Conservation (phyloP, 805 yeast genomes). For the Kluyveromyces dobzhanskii region DNA sequence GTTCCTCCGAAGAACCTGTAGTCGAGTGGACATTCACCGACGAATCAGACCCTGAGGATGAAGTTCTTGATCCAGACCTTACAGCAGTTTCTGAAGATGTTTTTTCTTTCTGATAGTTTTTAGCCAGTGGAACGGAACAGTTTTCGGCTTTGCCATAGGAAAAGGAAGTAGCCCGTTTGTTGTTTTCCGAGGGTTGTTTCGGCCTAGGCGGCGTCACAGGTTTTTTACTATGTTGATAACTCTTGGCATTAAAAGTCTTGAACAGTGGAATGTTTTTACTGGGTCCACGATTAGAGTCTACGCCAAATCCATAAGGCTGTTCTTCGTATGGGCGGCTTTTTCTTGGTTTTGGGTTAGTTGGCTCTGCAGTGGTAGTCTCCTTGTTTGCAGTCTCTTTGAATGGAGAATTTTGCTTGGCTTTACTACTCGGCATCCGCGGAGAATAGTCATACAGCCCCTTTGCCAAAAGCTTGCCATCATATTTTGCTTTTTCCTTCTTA, state of each 20-base stretch:
- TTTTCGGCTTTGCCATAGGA: neutral
- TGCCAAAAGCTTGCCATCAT: slow-evolving; percentile 15
- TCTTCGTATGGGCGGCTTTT: slow-evolving; percentile 24
- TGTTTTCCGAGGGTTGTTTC: neutral
- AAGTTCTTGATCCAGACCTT: neutral
- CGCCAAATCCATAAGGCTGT: slow-evolving; percentile 30
- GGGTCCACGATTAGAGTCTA: slow-evolving; percentile 5
- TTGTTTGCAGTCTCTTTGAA: neutral
- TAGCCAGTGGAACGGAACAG: no score
- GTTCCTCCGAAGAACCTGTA: slow-evolving; percentile 1
- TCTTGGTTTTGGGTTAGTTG: slow-evolving; percentile 7
- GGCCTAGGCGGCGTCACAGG: slow-evolving; percentile 1
- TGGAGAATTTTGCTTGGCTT: neutral
- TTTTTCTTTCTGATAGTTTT: no score
- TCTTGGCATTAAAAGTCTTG: slow-evolving; percentile 23
- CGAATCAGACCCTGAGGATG: neutral
- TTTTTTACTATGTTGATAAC: slow-evolving; percentile 14
- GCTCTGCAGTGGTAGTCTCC: neutral
- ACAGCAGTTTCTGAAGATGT: no score
- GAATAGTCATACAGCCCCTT: slow-evolving; percentile 14
- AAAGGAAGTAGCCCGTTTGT: neutral
- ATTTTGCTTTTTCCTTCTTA: slow-evolving; percentile 12
- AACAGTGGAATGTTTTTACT: slow-evolving; percentile 13
- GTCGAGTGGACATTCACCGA: neutral
- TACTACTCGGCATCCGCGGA: slow-evolving; percentile 5